These are phyloP conservation scores for Saksenaea vasiformis DNA, from an alignment of 371 early-diverging fungal genomes.

Conservation along the genomic window DNA sequence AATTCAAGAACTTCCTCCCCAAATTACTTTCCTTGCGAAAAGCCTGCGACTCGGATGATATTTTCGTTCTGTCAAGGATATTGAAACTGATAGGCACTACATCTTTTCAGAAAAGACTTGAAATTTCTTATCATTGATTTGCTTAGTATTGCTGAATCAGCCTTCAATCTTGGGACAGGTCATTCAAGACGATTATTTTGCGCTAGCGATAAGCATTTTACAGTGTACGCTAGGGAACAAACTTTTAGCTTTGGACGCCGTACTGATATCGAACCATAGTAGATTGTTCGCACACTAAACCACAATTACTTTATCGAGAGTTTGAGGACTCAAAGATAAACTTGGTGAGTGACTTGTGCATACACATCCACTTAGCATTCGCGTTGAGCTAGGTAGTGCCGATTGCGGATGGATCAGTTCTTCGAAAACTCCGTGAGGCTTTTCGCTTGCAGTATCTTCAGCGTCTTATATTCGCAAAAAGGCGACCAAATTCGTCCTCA, in stretches of 20 bases:
- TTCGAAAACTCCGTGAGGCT: conserved; percentile 76
- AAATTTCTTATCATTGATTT: not conserved
- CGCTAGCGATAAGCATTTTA: not conserved
- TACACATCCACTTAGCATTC: no score
- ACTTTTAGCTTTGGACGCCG: not conserved
- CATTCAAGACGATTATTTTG: not conserved
- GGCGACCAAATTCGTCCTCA: conserved; percentile 65
- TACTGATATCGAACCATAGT: not conserved
- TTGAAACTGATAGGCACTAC: not conserved
- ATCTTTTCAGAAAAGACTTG: not conserved
- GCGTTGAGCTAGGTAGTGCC: conserved; percentile 62
- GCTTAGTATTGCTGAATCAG: not conserved
- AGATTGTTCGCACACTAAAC: not conserved
- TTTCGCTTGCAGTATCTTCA: conserved; percentile 84
- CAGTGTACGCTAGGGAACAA: not conserved
- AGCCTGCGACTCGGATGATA: not conserved
- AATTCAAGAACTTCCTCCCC: not conserved
- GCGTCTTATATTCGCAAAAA: conserved; percentile 81
- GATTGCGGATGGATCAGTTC: conserved; percentile 63
- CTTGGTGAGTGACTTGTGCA: conserved; percentile 40
- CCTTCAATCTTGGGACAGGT: not conserved
- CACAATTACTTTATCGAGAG: not conserved
- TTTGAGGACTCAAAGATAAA: conserved; percentile 52
- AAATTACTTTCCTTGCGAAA: not conserved
- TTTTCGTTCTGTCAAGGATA: not conserved